Evolutionary conservation across 768 basidiomycete species (phyloP).

Genomic region (Brasilioporus rufonigricans): DNA sequence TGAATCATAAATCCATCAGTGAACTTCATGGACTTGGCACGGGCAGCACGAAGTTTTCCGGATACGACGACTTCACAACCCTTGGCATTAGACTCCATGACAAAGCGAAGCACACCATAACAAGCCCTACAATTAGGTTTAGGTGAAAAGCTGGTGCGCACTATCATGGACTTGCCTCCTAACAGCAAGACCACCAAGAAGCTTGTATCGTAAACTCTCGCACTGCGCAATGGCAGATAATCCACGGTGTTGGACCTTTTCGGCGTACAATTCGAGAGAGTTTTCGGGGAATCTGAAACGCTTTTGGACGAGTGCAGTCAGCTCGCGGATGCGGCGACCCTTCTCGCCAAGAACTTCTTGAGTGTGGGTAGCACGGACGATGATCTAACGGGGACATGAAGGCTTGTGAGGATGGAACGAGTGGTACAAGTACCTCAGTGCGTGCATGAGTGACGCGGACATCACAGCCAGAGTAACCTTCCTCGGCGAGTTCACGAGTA

Average conservation of each 20-base stretch:
- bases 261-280: conserved; percentile 97
- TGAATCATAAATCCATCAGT: conserved; percentile 99
- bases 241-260: conserved; percentile 98
- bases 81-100: conserved; percentile 99
- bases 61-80: conserved; percentile 99
- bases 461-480: conserved; percentile 99
- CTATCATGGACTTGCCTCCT: conserved; percentile 66
- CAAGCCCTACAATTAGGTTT: conserved; percentile 61
- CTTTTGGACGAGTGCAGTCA: conserved; percentile 97
- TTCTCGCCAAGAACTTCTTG: conserved; percentile 99
- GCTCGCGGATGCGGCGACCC: conserved; percentile 97
- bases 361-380: conserved; percentile 99
- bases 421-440: conserved; percentile 67
- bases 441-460: conserved; percentile 99
- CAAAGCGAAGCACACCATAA: conserved; percentile 99
- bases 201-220: conserved; percentile 97
- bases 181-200: conserved; percentile 98
- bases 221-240: conserved; percentile 98
- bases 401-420: background rate
- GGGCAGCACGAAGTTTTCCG: conserved; percentile 98
- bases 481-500: conserved; percentile 95
- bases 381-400: conserved; percentile 58
- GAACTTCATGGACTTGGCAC: conserved; percentile 99
- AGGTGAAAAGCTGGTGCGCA: background rate
- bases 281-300: conserved; percentile 99